Evolutionary conservation across 2,329 filamentous ascomycete species (phyloP).

Genomic region (Endothia cerciana): DNA sequence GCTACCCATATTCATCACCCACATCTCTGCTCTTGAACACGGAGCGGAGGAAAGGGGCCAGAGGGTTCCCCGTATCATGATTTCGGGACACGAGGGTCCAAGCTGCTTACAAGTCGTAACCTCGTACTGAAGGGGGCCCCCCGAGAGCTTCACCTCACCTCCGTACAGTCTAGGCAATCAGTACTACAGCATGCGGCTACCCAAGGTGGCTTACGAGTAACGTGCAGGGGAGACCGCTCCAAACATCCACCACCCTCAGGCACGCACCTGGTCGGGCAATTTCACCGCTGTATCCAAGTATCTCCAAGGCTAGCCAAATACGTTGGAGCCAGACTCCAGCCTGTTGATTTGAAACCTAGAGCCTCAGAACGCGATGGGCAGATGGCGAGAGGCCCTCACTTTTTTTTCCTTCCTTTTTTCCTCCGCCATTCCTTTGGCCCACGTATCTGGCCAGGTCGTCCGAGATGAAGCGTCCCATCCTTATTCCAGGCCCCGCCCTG

Average conservation of each 20-base stretch:
- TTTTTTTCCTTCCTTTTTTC: background rate
- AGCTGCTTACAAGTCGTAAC: background rate
- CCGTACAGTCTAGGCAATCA: background rate
- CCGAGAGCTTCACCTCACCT: background rate
- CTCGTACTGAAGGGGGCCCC: background rate
- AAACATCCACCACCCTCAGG: background rate
- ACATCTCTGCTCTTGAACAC: background rate
- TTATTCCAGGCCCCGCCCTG: background rate
- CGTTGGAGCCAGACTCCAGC: background rate
- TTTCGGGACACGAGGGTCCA: background rate
- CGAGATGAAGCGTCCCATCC: background rate
- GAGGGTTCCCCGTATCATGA: background rate
- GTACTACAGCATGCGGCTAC: background rate
- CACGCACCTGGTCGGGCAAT: conserved; percentile 1
- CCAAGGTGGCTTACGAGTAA: conserved; percentile 6
- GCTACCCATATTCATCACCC: background rate
- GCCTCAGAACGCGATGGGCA: background rate
- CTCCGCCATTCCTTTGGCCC: no score
- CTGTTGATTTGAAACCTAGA: background rate
- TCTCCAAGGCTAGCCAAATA: background rate
- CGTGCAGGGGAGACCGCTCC: background rate
- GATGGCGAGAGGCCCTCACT: no score
- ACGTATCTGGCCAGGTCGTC: background rate
- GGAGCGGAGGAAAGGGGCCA: background rate
- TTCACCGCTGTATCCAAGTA: background rate